Evolutionary conservation across 2,329 filamentous ascomycete genomes (phyloP).

Genomic region (Cladophialophora carrionii): DNA sequence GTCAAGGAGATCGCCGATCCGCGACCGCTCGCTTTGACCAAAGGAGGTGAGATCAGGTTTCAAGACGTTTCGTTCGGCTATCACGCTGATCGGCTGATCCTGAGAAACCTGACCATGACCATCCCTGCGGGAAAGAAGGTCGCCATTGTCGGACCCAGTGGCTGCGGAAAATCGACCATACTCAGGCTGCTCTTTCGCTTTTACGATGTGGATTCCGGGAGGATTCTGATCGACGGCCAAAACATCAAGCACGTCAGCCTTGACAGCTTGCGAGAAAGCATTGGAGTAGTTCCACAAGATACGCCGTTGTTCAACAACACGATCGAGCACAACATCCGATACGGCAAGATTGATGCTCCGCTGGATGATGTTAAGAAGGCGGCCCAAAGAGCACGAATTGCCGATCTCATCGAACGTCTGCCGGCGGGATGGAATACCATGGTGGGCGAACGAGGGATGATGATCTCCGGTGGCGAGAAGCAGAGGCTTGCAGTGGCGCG

Average conservation of each 20-base stretch:
- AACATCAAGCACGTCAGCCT: slow-evolving; percentile 82
- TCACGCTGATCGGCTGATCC: slow-evolving; percentile 79
- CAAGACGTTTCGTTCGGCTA: slow-evolving; percentile 96
- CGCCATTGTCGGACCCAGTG: slow-evolving; percentile 90
- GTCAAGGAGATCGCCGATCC: slow-evolving; percentile 79
- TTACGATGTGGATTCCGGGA: slow-evolving; percentile 84
- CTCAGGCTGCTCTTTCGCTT: slow-evolving; percentile 88
- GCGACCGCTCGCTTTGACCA: slow-evolving; percentile 69
- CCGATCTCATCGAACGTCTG: slow-evolving; percentile 76
- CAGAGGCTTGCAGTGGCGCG: slow-evolving; percentile 87
- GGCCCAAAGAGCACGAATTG: slow-evolving; percentile 79
- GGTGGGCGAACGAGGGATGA: slow-evolving; percentile 82
- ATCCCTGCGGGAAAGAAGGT: slow-evolving; percentile 97
- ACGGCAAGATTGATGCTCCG: slow-evolving; percentile 78
- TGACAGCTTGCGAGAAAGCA: slow-evolving; percentile 79
- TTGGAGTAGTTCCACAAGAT: slow-evolving; percentile 96
- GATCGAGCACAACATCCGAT: slow-evolving; percentile 92
- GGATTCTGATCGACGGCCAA: slow-evolving; percentile 89
- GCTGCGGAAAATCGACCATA: slow-evolving; percentile 94
- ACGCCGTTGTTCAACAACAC: slow-evolving; percentile 97
- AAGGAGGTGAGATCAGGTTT: slow-evolving; percentile 87
- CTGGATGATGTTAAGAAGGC: slow-evolving; percentile 74
- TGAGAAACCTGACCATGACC: slow-evolving; percentile 80
- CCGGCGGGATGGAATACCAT: slow-evolving; percentile 85
- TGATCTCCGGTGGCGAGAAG: slow-evolving; percentile 86